A percentile compares a stretch with the other conserved stretches of the same genome.
Evolutionary conservation across 345 rosid species (phyloP).

Genomic region (Triadica sebifera): DNA sequence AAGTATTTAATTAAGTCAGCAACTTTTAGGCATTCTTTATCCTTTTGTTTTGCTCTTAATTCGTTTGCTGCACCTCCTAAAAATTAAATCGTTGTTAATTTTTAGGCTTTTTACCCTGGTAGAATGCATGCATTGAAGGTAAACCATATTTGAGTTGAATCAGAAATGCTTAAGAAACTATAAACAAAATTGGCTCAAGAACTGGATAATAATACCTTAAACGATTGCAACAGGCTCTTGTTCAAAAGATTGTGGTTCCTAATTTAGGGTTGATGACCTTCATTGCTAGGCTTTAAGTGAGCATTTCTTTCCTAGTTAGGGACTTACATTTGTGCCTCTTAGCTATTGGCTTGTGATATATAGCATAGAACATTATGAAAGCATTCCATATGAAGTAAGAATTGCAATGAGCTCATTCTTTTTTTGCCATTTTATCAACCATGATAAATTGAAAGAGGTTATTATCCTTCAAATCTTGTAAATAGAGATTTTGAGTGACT

Average conservation of each 20-base stretch:
- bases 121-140: background rate
- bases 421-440: background rate
- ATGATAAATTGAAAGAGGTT: background rate
- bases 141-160: background rate
- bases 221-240: background rate
- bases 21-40: background rate
- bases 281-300: background rate
- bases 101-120: background rate
- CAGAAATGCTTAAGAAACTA: background rate
- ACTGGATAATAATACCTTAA: constrained; percentile 4
- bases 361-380: background rate
- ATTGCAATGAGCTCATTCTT: background rate
- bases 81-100: too few relatives aligned
- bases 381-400: background rate
- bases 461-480: background rate
- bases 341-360: background rate
- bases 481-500: background rate
- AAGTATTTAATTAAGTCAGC: background rate
- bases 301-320: background rate
- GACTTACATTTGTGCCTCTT: background rate
- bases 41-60: background rate
- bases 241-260: background rate
- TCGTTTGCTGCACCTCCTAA: background rate
- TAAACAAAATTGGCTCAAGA: background rate
- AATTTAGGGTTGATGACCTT: background rate